A percentile compares a stretch with the other conserved stretches of the same genome.
phyloP scores from a whole-genome alignment of 805 yeast genomes.

The Saturnispora ahearnii region DNA sequence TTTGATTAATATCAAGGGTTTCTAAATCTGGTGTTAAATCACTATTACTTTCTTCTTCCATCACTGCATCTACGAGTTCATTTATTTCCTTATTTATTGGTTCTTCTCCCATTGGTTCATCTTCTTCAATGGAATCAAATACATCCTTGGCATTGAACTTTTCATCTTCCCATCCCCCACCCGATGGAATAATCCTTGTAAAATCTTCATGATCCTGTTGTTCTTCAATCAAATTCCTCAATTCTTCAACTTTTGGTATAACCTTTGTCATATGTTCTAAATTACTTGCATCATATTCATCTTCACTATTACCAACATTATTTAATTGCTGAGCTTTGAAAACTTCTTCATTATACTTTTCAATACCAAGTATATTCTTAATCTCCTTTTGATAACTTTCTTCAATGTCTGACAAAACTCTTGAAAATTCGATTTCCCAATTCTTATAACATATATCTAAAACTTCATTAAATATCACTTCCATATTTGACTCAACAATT shows the following conservation, averaged over 20 bases:
- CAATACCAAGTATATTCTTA: not conserved
- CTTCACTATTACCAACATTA: conserved; percentile 5
- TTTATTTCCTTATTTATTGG: not conserved
- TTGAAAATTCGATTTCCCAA: conserved; percentile 13
- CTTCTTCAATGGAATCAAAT: conserved; percentile 5
- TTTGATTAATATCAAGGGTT: conserved; percentile 11
- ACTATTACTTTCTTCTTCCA: conserved; percentile 2
- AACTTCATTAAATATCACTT: conserved; percentile 8
- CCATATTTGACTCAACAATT: conserved; percentile 12
- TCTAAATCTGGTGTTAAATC: conserved; percentile 15
- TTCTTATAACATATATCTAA: conserved; percentile 11
- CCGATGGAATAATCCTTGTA: conserved; percentile 31
- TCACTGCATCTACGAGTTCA: not conserved
- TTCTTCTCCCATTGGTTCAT: not conserved
- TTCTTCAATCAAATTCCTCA: conserved; percentile 5
- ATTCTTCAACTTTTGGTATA: conserved; percentile 15
- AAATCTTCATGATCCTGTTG: conserved; percentile 24
- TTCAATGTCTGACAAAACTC: not conserved
- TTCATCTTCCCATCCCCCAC: not conserved
- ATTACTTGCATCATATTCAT: conserved; percentile 14
- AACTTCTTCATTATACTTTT: not conserved
- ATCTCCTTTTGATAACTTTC: conserved; percentile 2
- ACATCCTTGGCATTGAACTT: not conserved
- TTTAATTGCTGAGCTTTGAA: not conserved
- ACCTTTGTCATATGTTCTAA: conserved; percentile 26